Base-by-base conservation (phyloP, 2,329 filamentous ascomycete genomes). In the Purpureocillium takamizusanense region DNA sequence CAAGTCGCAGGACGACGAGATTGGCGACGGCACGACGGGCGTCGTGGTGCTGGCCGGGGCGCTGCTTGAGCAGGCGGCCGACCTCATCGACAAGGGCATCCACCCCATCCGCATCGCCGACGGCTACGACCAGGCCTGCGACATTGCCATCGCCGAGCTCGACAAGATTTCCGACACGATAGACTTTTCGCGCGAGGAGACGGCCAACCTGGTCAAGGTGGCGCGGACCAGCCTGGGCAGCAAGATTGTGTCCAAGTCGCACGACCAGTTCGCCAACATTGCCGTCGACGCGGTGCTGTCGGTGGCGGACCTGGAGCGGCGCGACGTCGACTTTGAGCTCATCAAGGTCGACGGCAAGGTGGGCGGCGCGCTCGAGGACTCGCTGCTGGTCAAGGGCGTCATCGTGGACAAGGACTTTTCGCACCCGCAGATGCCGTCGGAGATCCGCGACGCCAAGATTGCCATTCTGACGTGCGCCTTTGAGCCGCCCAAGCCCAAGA, bases 381-480 rank as follows among this genome's bases (percentile, higher is more conserved):
- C 89, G 6, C 68, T 97, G 23, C 79, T 98, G 32, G 90, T 98
- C 52, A 94, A 97, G 69, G 92, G 92, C 61, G 92, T 98, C 49
- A 94, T 98, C 61, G 78, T 98, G 62, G 92, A 98, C 77, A 98
- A 98, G 72, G 94, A 98, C 69, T 98, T 98, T 65, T 97, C 92
- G 28, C 92, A 98, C 63, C 92, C 92, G 11, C 92, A 98, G 69
- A 98, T 98, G 92, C 92, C 92, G 10, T 86, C 84, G 36, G 88
- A 95, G 65, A 90, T 98, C 47, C 77, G 73, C 53, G 88, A 98
- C 65, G 94, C 92, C 57, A 97, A 95, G 72, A 81, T 98, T 56
- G 92, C 92, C 51, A 98, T 98, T 55, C 70, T 98, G 43, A 98
- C 92, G 37, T 98, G 92, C 62, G 88, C 92, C 4, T 98, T 98